Percentiles rank a stretch among this genome's conserved stretches.
Conservation (phyloP, 768 basidiomycete species). For the Trametes cingulata region DNA sequence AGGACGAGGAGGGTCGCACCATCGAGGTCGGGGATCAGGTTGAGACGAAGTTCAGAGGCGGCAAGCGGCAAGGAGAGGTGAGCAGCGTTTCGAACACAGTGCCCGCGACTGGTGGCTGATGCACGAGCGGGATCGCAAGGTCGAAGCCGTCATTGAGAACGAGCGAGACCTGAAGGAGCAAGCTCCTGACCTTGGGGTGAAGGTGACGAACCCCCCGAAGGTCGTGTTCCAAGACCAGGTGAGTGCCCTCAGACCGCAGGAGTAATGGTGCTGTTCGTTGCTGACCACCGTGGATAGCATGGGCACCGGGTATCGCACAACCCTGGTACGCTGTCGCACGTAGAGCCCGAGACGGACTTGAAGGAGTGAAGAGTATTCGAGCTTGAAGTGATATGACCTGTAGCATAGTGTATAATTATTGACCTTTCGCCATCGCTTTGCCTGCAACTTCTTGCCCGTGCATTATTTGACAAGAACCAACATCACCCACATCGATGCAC, state of each 20-base stretch:
- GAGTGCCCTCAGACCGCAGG: not conserved
- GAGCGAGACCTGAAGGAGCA: constrained; percentile 8
- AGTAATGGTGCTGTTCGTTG: not conserved
- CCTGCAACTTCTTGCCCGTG: no score
- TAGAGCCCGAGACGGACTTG: not conserved
- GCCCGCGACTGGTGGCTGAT: not conserved
- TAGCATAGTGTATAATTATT: not conserved
- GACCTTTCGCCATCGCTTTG: not conserved
- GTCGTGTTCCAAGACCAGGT: constrained; percentile 22
- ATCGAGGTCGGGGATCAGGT: constrained; percentile 20
- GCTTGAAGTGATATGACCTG: not conserved
- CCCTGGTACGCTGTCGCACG: constrained; percentile 20
- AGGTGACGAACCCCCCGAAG: constrained; percentile 21
- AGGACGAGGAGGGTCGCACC: constrained; percentile 12
- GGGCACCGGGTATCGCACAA: constrained; percentile 24
- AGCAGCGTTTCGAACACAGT: not conserved
- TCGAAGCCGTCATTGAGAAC: constrained; percentile 12
- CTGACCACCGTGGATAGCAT: not conserved
- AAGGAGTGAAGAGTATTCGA: not conserved
- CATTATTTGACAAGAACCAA: no score
- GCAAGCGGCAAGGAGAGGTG: constrained; percentile 21
- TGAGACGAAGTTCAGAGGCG: constrained; percentile 15
- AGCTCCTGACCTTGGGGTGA: constrained; percentile 11
- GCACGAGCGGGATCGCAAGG: not conserved
- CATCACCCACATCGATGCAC: no score